Base-by-base conservation (phyloP, 768 basidiomycete genomes). In the Phaffia tasmanica region DNA sequence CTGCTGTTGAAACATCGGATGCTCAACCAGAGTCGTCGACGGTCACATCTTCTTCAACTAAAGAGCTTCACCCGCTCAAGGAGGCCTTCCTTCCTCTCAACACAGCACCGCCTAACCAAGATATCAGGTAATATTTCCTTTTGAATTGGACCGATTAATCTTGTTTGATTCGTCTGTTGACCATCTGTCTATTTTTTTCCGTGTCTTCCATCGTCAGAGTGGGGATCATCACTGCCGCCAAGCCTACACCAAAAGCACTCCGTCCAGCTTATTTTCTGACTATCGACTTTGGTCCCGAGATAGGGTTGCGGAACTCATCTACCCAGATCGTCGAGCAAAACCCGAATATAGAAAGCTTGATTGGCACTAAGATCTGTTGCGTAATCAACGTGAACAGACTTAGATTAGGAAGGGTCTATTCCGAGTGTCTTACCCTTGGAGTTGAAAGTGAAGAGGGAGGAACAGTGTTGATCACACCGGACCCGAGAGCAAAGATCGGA, bases 211-310 rank as follows among this genome's bases (percentile, higher is more conserved):
- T 56, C n/a, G 55, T 69, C 57, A 62, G 67, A 5, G 67, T 69
- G 2, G 67, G 67, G 0, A 49, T 63, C 35, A 64, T 69, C 57
- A 29, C 54, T 32, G 27, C 57, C 18, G 57, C 61, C 23, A 69
- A 64, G 27, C 67, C 62, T 0, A 69, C 67, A 3, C 67, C 67
- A 14, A 69, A 69, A 23, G 67, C 67, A 9, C 63, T 69, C 19
- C n/a, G n/a, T 8, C 67, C 67, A 1, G 67, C 67, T 7, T 64
- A 54, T 49, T 63, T 55, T 23, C 57, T 69, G 2, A 55, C 50
- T 1, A 63, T 69, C 53, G 67, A 69, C 53, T 69, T 69, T 55
- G 67, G 67, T 29, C 48, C 47, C 4, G 57, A 51, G 6, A 56
- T 68, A 18, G 67, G 67, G 18, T 42, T 63, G n/a, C 56, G 51